Evolutionary conservation across 768 basidiomycete species (phyloP), one percentile per base, ranked within the genome.

Genomic region (Pleurotus djamor): DNA sequence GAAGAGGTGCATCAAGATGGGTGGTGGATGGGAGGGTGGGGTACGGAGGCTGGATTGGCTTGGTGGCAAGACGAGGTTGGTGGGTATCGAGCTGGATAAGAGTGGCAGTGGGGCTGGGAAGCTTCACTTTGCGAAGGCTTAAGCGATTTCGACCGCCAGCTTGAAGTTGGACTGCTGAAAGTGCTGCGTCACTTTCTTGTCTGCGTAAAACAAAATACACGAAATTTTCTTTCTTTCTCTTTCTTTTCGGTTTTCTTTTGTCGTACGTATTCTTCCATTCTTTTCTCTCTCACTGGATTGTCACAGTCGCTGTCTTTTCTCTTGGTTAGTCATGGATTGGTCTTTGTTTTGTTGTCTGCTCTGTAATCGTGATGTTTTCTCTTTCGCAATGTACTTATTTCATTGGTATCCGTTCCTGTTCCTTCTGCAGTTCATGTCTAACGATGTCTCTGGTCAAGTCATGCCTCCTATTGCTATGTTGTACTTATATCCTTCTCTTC

Each of bases 1-100:
- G 68, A 77, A 78, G 61, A 74, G 88, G 35, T 89, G 88, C 60
- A 72, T 75, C 58, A 77, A 75, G 63, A 78, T 82, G 68, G 86
- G 85, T 32, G 86, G 83, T 1, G 86, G 84, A 10, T 87, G 86
- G 86, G 85, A 87, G 32, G 78, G 78, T 16, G 88, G 88, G n/a
- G 84, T 90, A 33, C 78, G 85, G 48, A 73, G 88, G 52, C 69
- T 89, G 12, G 88, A 89, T 71, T 88, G 83, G 79, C 74, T 89
- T 48, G 83, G 83, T 16, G 77, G 80, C 35, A 87, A 85, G 66
- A 86, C 83, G 35, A 72, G 76, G 48, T 67, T 89, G 38, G 74
- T 84, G 35, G 88, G 88, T 28, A 76, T 89, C 61, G 85, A 87
- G 65, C 77, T 86, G 60, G 78, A 81, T 65, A 83, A 79, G 65